A percentile compares a stretch with the other conserved stretches of the same genome.
Conservation (phyloP, 2,329 filamentous ascomycete species). For the Cercospora nicotianae region DNA sequence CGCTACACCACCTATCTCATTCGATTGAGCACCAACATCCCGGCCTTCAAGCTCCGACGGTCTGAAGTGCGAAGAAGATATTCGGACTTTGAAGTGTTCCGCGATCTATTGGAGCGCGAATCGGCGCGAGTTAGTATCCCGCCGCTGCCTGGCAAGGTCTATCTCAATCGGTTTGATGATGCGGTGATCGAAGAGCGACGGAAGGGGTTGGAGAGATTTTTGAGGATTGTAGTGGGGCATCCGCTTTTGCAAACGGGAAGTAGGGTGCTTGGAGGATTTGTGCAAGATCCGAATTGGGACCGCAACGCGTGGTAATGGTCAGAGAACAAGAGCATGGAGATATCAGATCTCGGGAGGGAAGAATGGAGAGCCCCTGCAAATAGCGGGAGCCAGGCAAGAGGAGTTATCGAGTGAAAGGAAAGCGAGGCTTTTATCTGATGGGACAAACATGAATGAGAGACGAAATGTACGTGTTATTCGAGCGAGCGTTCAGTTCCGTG, state of each 20-base stretch:
- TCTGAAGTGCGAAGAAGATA: constrained; percentile 89
- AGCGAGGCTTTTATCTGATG: neutral
- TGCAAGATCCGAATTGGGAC: constrained; percentile 94
- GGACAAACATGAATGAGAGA: neutral
- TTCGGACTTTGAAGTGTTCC: constrained; percentile 98
- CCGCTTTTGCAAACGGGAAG: constrained; percentile 95
- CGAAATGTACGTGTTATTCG: neutral
- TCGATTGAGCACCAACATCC: constrained; percentile 95
- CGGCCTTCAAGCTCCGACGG: constrained; percentile 89
- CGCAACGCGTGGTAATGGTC: constrained; percentile 73
- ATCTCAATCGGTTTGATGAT: constrained; percentile 96
- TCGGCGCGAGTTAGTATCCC: constrained; percentile 92
- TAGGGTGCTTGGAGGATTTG: constrained; percentile 93
- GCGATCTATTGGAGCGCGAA: constrained; percentile 95
- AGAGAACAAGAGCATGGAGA: neutral
- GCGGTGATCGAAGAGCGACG: constrained; percentile 95
- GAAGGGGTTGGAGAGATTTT: constrained; percentile 88
- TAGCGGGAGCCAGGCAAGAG: neutral
- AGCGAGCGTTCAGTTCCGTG: neutral
- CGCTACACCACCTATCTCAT: constrained; percentile 99
- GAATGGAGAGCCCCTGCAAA: neutral
- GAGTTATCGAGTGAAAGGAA: neutral
- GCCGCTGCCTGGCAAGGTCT: constrained; percentile 92
- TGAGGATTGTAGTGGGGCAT: constrained; percentile 97
- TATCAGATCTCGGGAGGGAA: neutral